Evolutionary conservation across 176 grass and related monocot species (phyloP).

Genomic region (Raddia guianensis): DNA sequence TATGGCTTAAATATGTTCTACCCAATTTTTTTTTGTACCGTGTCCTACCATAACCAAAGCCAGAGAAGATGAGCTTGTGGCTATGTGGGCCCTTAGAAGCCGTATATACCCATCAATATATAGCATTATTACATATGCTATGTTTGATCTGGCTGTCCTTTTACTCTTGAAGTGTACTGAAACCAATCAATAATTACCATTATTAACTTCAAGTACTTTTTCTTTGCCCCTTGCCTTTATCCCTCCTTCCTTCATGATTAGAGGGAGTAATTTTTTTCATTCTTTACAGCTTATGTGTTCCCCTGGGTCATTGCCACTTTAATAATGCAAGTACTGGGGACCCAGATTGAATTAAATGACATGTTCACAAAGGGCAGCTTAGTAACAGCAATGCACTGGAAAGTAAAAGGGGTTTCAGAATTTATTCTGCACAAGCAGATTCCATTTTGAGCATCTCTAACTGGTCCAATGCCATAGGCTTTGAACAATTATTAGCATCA

Average conservation of each 20-base stretch:
- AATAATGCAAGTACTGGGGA: neutral
- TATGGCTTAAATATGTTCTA: constrained; percentile 3
- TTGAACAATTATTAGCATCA: neutral
- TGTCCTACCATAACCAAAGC: neutral
- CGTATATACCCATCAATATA: neutral
- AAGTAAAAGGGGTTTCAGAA: neutral
- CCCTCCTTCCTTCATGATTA: neutral
- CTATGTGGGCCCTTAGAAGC: neutral
- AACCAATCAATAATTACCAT: neutral
- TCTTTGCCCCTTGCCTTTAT: neutral
- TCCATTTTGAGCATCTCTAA: neutral
- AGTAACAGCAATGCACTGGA: neutral
- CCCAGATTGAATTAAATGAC: neutral
- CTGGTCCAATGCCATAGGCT: neutral
- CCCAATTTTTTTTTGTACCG: neutral
- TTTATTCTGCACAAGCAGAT: neutral
- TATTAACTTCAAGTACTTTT: constrained; percentile 19
- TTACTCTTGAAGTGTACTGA: constrained; percentile 1
- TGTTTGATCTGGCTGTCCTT: neutral
- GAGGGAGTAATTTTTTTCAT: neutral
- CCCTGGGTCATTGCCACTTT: neutral
- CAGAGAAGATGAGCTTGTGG: neutral
- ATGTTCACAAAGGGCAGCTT: neutral
- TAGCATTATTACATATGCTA: neutral
- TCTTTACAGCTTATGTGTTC: constrained; percentile 8